Evolutionary conservation across 371 early-diverging fungal species (phyloP), one percentile per base, ranked within the genome.

Genomic region (Actinomortierella ambigua): DNA sequence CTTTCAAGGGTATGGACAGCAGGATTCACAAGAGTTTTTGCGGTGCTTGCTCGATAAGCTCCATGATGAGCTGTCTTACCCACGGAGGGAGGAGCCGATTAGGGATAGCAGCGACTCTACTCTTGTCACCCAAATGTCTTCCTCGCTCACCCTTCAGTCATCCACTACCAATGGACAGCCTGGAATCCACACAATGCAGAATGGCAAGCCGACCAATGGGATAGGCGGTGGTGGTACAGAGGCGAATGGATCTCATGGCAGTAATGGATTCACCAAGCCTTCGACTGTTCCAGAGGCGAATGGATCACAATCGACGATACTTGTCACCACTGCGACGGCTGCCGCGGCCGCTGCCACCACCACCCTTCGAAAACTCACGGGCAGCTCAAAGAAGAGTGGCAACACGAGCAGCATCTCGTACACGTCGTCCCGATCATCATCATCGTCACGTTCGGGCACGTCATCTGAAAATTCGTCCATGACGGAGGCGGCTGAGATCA

Each of bases 21-120:
- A 83, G 68, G 83, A 82, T 50, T 69, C 82, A 20, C 78, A 77
- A 56, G 83, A 83, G 59, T 82, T 82, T 53, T 44, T 82, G 23
- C 76, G 79, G 8, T 75, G 65, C 40, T 67, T 82, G 15, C 69
- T 82, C 17, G 81, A 82, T 54, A 63, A 59, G 28, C 64, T 82
- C 11, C 80, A 82, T 39, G 73, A 78, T 23, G 82, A 82, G 42
- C 63, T 82, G 49, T 67, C 77, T 0, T 79, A 77, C 44, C 76
- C 78, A 15, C 46, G 73, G 20, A 65, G 56, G 39, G 34, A 51
- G 17, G 18, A n/a, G 22, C 20, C 39, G 3, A n/a, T 27, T 14
- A 22, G 6, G 5, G 57, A 55, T 17, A 39, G 8, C 7, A n/a
- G 5, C 41, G 27, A 59, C 9, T 52, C n/a, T 17, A 23, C 48